Percentiles rank a stretch among this genome's conserved stretches.
phyloP scores from a whole-genome alignment of 768 basidiomycete genomes.

The Tricholoma sp. region DNA sequence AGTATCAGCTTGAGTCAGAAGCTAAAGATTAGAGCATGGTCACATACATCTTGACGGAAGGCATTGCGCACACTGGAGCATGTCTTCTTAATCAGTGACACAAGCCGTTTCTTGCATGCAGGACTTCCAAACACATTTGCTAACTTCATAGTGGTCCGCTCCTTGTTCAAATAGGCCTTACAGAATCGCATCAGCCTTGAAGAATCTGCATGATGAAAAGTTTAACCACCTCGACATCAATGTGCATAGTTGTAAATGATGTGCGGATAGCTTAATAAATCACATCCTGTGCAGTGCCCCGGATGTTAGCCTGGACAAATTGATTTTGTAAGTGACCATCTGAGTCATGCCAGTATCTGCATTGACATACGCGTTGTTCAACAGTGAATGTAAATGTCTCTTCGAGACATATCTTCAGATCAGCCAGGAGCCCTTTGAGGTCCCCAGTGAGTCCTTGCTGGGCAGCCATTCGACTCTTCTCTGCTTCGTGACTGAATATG shows the following conservation, averaged over 20 bases:
- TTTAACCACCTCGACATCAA: neutral
- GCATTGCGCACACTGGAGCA: neutral
- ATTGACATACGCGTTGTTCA: neutral
- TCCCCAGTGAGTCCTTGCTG: neutral
- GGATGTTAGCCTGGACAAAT: neutral
- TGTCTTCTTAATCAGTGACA: neutral
- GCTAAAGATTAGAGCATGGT: too few species aligned
- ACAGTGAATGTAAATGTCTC: neutral
- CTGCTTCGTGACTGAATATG: neutral
- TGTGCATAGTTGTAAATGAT: neutral
- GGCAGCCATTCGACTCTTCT: neutral
- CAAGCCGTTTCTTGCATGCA: neutral
- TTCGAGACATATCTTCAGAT: neutral
- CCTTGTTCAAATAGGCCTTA: neutral
- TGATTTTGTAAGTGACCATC: too few species aligned
- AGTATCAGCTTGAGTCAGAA: too few species aligned
- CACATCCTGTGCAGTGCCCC: neutral
- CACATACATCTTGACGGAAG: neutral
- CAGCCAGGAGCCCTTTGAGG: neutral
- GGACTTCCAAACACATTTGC: neutral
- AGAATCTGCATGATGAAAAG: too few species aligned
- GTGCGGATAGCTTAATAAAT: neutral
- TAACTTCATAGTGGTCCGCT: neutral
- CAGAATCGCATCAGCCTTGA: neutral
- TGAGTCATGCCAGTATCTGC: too few species aligned